Evolutionary conservation across 345 rosid species (phyloP).

Genomic region (Cardamine resedifolia): DNA sequence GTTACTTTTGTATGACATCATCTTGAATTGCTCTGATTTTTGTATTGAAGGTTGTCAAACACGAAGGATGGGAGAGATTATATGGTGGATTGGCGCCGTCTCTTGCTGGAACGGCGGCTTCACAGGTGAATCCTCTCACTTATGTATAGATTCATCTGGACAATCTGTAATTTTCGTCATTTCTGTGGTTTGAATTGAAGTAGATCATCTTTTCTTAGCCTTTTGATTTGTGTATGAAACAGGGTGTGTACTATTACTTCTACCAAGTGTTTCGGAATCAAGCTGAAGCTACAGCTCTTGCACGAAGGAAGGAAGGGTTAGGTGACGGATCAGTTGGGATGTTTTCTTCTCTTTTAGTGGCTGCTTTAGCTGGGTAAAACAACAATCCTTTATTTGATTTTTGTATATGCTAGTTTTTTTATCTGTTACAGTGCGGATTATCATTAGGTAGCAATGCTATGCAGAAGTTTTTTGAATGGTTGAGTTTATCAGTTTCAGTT

Average conservation of each 20-base stretch:
- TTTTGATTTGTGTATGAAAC: conserved; percentile 50
- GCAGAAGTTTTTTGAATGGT: background rate
- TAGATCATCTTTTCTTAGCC: conserved; percentile 12
- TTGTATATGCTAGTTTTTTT: background rate
- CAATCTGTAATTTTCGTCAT: background rate
- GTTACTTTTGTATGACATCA: background rate
- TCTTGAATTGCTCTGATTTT: conserved; percentile 6
- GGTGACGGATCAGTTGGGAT: conserved; percentile 98
- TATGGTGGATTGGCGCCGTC: conserved; percentile 91
- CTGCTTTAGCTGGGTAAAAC: conserved; percentile 89
- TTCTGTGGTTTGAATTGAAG: background rate
- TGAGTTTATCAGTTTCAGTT: background rate
- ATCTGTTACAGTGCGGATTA: background rate
- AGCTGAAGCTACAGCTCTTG: conserved; percentile 73
- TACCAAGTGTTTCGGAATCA: conserved; percentile 98
- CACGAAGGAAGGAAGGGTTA: conserved; percentile 55
- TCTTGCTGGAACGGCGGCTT: conserved; percentile 84
- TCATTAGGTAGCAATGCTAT: background rate
- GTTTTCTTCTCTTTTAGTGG: conserved; percentile 87
- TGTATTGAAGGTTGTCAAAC: conserved; percentile 66
- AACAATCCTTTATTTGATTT: background rate
- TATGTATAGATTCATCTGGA: background rate
- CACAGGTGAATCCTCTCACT: conserved; percentile 57
- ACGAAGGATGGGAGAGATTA: conserved; percentile 92
- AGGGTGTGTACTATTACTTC: conserved; percentile 99